Base-by-base conservation (phyloP, 805 yeast species). In the Lipomyces yamadae region DNA sequence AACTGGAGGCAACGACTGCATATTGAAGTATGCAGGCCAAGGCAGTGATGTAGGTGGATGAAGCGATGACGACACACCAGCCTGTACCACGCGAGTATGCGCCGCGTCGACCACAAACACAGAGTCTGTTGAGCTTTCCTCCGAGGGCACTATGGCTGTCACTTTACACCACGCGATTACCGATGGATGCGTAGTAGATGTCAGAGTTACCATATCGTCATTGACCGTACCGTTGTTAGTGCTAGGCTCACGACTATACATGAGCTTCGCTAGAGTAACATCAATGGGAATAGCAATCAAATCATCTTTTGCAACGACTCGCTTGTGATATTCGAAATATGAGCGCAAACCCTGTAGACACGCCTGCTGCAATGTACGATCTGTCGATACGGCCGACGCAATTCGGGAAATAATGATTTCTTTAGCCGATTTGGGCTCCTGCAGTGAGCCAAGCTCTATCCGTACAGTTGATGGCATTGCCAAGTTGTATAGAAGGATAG, bases 81-180 rank as follows among this genome's bases (percentile, higher is more conserved):
- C 81, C 73, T 87, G 95, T 2, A 85, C 82, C 81, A 94, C 82
- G 56, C 88, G 82, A 0, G 97, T 90, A 66, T 83, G 84, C 0
- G 81, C 69, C 0, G 96, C 87, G 75, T 90, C 92, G 45, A 93
- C 83, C 0, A 87, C 74, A 71, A 78, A 89, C 72, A 63, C 63
- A 5, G 8, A 30, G 15, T 60, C 62, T 8, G 66, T 60, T 8
- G 62, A 52, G 1, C 56, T 58, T 15, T 66, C 72, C 33, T 66
- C 66, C 18, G 62, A 56, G 8, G 74, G 69, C 1, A 56, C 60
- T 3, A 87, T 79, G 5, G 84, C 88, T 1, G 85, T 81, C 1
- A 94, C 84, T 71, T 85, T 85, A 77, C 92, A 94, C 97, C 97
- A 94, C 0, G 92, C 96, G 24, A 93, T 83, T 0, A 85, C 80